Base-by-base conservation (phyloP, 495 filamentous ascomycete species). In the Penicillium arizonense region DNA sequence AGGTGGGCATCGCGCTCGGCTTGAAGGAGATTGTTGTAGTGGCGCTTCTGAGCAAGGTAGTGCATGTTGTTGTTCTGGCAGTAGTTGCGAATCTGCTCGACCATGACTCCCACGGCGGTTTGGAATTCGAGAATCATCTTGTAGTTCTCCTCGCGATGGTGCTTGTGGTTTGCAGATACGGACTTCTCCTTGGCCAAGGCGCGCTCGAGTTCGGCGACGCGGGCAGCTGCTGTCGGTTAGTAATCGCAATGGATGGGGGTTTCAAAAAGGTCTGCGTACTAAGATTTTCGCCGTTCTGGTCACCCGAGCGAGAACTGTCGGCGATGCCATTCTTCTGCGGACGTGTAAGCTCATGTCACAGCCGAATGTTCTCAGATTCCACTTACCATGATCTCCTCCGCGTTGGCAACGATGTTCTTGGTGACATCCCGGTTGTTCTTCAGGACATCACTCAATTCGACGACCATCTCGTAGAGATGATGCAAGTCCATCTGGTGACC, bases 401-500 rank as follows among this genome's bases (percentile, higher is more conserved):
- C 82, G 53, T 87, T 86, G 5, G 79, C 74, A 11, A 93, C 85
- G 48, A 96, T 87, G 36, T 82, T 83, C 53, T 85, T 83, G 7
- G 89, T 87, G 44, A 87, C 81, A 48, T 87, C 85, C 47, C 88
- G 82, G 66, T 94, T 96, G 37, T 87, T 82, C 59, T 85, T 84
- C 16, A 92, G 77, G 51, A 89, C 80, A 21, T 85, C 82, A 53
- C 86, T 89, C 57, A 96, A 73, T 64, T 93, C 87, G 50, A 91
- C 78, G 14, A 96, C 87, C 81, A 91, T 87, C 41, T 84, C 79
- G 65, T 90, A 91, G 38, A 96, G 81, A 65, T 89, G 86, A 62
- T 91, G 89, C 53, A 94, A 82, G 65, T 96, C 90, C 73, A 89
- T 87, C 72, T 93, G 88, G 61, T 93, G 89, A 16, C 90, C 89